Percentiles rank a stretch among this genome's conserved stretches.
Conservation (phyloP, 1,139 yeast species). For the Magnusiomyces suaveolens region DNA sequence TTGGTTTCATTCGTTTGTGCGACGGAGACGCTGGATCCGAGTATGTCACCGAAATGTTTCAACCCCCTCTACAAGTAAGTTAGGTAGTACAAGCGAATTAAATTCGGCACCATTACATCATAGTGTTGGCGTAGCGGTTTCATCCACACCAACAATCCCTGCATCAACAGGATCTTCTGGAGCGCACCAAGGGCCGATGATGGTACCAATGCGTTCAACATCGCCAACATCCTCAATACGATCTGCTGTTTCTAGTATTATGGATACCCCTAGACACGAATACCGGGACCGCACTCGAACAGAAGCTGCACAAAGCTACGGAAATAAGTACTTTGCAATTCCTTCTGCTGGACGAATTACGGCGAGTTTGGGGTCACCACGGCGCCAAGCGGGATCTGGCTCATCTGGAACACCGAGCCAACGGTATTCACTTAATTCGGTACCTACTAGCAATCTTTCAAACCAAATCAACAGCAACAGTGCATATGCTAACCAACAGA, state of each 20-base stretch:
- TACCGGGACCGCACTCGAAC: background rate
- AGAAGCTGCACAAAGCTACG: conserved; percentile 7
- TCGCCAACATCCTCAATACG: background rate
- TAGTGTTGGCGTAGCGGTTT: background rate
- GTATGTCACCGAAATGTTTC: conserved; percentile 21
- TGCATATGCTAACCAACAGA: background rate
- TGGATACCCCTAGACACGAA: background rate
- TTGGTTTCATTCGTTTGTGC: conserved; percentile 35
- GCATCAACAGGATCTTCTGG: background rate
- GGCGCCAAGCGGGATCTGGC: background rate
- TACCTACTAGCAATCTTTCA: too few species aligned
- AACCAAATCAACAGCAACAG: background rate
- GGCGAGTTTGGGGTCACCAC: background rate
- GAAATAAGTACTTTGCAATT: conserved; percentile 8
- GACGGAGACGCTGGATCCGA: conserved; percentile 36
- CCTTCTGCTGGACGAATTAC: conserved; percentile 11
- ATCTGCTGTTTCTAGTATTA: background rate
- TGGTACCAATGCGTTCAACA: too few species aligned
- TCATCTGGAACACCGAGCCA: background rate
- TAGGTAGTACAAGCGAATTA: background rate
- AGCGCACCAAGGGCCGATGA: background rate
- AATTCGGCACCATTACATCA: background rate
- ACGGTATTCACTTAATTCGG: background rate
- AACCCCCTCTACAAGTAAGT: background rate
- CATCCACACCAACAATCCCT: background rate